phyloP scores from a whole-genome alignment of 2,329 filamentous ascomycete species.

The Aspergillus udagawae region DNA sequence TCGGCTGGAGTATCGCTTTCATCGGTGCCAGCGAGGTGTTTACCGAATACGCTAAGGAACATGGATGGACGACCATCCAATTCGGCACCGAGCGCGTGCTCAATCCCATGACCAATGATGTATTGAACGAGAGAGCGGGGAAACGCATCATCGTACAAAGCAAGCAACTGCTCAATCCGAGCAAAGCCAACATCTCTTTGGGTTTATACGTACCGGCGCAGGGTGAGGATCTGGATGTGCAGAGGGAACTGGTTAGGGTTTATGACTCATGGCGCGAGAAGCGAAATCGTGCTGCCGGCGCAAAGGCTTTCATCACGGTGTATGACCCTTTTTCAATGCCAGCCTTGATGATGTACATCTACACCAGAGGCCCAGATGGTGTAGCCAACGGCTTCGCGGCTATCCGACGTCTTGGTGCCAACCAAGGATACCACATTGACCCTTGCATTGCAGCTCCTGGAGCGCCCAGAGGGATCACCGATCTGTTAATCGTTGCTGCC shows the following conservation, averaged over 20 bases:
- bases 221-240: constrained; percentile 25
- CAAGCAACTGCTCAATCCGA: constrained; percentile 33
- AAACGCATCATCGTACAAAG: constrained; percentile 37
- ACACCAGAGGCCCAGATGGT: neutral
- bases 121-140: constrained; percentile 32
- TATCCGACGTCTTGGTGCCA: neutral
- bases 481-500: neutral
- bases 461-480: neutral
- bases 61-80: constrained; percentile 34
- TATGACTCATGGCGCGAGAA: constrained; percentile 38
- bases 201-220: constrained; percentile 33
- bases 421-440: neutral
- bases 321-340: constrained; percentile 26
- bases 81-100: constrained; percentile 39
- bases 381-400: neutral
- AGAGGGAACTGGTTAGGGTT: constrained; percentile 30
- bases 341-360: neutral
- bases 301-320: constrained; percentile 39
- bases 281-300: constrained; percentile 27
- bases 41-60: constrained; percentile 24
- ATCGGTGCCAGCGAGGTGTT: constrained; percentile 35
- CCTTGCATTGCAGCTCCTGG: neutral
- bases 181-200: constrained; percentile 32
- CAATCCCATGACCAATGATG: constrained; percentile 38
- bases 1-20: constrained; percentile 32